Base-by-base conservation (phyloP, 2,329 filamentous ascomycete genomes). In the Teratosphaeriaceae sp. region DNA sequence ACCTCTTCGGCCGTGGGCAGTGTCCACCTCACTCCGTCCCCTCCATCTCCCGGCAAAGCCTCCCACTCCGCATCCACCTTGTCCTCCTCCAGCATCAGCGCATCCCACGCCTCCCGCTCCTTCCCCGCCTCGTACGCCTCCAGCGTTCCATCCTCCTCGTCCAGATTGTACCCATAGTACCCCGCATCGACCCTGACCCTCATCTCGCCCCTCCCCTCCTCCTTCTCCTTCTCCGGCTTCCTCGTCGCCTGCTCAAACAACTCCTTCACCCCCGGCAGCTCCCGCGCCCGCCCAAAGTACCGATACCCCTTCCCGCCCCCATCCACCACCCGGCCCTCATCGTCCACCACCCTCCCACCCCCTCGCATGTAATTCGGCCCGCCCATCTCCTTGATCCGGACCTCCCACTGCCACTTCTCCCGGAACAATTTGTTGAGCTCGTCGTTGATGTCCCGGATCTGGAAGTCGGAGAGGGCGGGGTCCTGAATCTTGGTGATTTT, bases 391-490 rank as follows among this genome's bases (percentile, higher is more conserved):
- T 89, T 79, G 55, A 98, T 96, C 68, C 96, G 88, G 56, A 92
- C 80, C 73, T 98, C 92, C 92, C 92, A 98, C 78, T 94, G 89
- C 76, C 94, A 88, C 69, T 98, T 98, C 72, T 98, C 92, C 51
- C 88, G 82, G 87, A 98, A 96, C 49, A 95, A 77, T 70, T 95
- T 94, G 74, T 98, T 98, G 74, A 98, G 94, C 69, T 98, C 92
- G 66, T 98, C 92, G 71, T 98, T 98, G 62, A 98, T 74, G 67
- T 98, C 92, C 60, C 92, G 83, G 65, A 98, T 88, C 73, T 97
- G 92, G 72, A 85, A 97, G 74, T 98, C 92, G 67, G 81, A 88
- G n/a, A 98, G 76, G 36, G 84, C 82, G 7, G 79, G 73, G 57
- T 98, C 92, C 65, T 98, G 92, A 69, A 98, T 97, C 62, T 86